Evolutionary conservation across 805 yeast species (phyloP).

Genomic region (Metschnikowia anglica): DNA sequence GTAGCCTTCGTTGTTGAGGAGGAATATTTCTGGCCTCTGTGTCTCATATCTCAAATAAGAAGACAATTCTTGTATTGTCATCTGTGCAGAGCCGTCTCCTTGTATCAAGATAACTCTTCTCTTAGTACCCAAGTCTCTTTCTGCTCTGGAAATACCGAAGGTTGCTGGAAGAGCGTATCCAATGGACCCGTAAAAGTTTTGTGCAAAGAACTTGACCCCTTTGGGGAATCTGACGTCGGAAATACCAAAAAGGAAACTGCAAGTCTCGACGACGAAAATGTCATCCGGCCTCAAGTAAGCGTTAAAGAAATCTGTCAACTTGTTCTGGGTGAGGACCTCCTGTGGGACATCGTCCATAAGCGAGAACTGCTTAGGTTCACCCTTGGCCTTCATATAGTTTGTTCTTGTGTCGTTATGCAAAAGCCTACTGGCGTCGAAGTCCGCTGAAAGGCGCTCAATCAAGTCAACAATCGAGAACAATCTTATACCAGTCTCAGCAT

Average conservation of each 20-base stretch:
- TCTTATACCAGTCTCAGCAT: conserved; percentile 24
- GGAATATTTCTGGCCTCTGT: conserved; percentile 61
- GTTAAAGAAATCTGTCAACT: conserved; percentile 37
- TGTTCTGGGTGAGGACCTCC: conserved; percentile 30
- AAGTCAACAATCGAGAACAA: conserved; percentile 33
- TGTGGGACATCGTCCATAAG: conserved; percentile 9
- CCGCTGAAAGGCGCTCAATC: conserved; percentile 29
- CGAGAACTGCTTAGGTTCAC: conserved; percentile 13
- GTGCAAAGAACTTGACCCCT: conserved; percentile 54
- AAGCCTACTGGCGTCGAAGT: conserved; percentile 19
- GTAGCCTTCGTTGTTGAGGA: conserved; percentile 85
- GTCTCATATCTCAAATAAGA: conserved; percentile 58
- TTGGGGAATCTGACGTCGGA: conserved; percentile 65
- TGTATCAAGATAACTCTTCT: conserved; percentile 70
- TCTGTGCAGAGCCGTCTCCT: conserved; percentile 95
- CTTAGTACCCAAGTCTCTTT: conserved; percentile 48
- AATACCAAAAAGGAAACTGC: conserved; percentile 76
- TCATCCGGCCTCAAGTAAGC: conserved; percentile 56
- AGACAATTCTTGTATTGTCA: conserved; percentile 85
- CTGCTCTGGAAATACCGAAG: conserved; percentile 77
- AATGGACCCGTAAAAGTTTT: conserved; percentile 78
- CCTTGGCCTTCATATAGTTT: conserved; percentile 22
- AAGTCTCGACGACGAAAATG: conserved; percentile 75
- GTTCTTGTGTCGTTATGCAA: conserved; percentile 10
- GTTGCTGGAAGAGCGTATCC: conserved; percentile 89